phyloP scores from a whole-genome alignment of 208 protist species.

The Wallacemonas sp. region DNA sequence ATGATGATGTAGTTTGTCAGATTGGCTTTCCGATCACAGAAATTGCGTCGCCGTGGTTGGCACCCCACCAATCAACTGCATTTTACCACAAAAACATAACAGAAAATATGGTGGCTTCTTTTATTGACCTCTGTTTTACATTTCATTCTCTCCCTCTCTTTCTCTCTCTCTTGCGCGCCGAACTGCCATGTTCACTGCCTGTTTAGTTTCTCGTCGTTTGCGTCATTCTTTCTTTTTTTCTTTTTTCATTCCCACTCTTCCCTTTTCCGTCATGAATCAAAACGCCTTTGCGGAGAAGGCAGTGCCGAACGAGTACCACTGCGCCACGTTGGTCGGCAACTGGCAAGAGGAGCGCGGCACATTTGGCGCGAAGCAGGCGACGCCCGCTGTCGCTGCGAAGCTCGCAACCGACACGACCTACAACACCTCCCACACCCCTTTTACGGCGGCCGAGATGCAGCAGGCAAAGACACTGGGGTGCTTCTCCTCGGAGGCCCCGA shows the following conservation, averaged over 20 bases:
- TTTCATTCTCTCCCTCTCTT: not conserved
- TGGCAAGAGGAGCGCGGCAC: constrained; percentile 83
- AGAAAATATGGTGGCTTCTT: not conserved
- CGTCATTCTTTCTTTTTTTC: not conserved
- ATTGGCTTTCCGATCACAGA: too few relatives aligned
- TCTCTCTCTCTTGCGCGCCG: not conserved
- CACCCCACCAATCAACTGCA: too few relatives aligned
- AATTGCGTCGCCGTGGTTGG: too few relatives aligned
- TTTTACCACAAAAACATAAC: too few relatives aligned
- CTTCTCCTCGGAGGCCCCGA: constrained; percentile 60
- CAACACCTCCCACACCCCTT: constrained; percentile 44
- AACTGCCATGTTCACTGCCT: not conserved
- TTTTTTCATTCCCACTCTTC: constrained; percentile 4
- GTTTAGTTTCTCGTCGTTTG: not conserved
- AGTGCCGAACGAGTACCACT: constrained; percentile 85
- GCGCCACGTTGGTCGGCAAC: constrained; percentile 80
- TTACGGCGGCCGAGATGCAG: constrained; percentile 33
- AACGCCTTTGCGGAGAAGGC: constrained; percentile 23
- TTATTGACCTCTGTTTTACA: not conserved
- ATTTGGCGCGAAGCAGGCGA: constrained; percentile 30
- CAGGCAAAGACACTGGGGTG: constrained; percentile 50
- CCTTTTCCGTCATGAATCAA: constrained; percentile 9
- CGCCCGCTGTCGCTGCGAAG: constrained; percentile 7
- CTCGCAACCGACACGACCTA: constrained; percentile 57
- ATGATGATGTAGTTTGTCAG: too few relatives aligned